Evolutionary conservation across 148 eudicot genomes (phyloP).

Genomic region (Rhododendron kiyosumense): DNA sequence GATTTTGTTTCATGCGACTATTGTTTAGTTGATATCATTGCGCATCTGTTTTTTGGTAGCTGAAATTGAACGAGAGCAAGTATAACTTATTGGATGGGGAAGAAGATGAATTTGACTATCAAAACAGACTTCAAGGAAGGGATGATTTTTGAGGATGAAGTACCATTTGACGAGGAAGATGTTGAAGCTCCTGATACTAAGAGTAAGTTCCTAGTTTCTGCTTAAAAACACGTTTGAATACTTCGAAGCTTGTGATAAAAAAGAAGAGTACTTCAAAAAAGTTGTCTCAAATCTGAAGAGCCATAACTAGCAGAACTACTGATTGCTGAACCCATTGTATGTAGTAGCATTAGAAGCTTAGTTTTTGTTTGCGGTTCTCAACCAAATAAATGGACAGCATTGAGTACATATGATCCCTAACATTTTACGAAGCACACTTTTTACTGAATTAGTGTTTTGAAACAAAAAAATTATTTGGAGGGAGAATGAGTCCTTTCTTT

Average conservation of each 20-base stretch:
- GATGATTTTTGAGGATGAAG: slow-evolving; percentile 89
- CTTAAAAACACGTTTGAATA: neutral
- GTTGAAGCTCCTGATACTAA: slow-evolving; percentile 23
- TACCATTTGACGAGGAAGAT: slow-evolving; percentile 54
- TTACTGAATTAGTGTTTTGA: neutral
- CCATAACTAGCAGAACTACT: no score
- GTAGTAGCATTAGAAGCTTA: neutral
- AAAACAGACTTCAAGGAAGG: slow-evolving; percentile 32
- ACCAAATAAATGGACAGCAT: neutral
- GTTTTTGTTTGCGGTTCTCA: neutral
- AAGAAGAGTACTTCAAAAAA: neutral
- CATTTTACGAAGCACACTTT: neutral
- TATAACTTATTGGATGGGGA: slow-evolving; percentile 86
- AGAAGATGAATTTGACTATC: slow-evolving; percentile 63
- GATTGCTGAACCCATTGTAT: no score
- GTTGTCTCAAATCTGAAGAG: neutral
- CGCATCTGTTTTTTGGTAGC: slow-evolving; percentile 27
- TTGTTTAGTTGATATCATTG: neutral
- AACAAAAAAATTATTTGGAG: neutral
- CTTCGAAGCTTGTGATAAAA: neutral
- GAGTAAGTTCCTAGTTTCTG: slow-evolving; percentile 28
- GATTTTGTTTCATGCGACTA: neutral
- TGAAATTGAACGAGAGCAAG: slow-evolving; percentile 61
- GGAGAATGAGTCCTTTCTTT: neutral
- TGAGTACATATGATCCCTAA: neutral